A percentile compares a stretch with the other conserved stretches of the same genome.
Evolutionary conservation across 2,329 filamentous ascomycete species (phyloP).

Genomic region (Apiospora rasikravindrae): DNA sequence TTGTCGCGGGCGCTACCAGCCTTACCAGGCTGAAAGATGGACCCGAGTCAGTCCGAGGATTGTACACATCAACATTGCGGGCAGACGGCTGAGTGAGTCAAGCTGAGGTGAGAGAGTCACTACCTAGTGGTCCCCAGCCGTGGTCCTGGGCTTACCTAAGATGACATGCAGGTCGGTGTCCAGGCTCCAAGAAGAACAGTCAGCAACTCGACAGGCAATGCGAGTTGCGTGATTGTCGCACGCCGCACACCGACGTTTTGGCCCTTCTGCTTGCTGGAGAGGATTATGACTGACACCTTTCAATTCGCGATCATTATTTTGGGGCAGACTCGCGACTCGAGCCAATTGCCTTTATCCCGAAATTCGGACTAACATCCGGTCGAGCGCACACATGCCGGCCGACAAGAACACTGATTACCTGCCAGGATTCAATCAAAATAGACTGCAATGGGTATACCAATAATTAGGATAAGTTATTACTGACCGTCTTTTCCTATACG

Average conservation of each 20-base stretch:
- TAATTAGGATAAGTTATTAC: too few species aligned
- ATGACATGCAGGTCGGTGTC: neutral
- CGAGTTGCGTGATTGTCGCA: neutral
- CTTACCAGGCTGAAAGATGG: neutral
- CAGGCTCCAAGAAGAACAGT: neutral
- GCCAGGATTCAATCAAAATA: accelerated
- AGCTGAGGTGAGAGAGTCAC: neutral
- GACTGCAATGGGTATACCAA: neutral
- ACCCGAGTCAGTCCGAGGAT: neutral
- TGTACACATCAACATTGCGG: neutral
- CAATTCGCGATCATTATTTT: neutral
- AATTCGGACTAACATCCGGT: neutral
- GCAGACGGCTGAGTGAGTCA: neutral
- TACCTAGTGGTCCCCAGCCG: neutral
- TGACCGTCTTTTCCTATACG: neutral
- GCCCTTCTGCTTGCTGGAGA: neutral
- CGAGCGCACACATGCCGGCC: neutral
- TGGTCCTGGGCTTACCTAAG: neutral
- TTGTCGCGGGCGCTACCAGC: neutral
- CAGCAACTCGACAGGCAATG: neutral
- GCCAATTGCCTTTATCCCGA: neutral
- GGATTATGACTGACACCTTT: neutral
- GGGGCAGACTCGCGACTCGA: neutral
- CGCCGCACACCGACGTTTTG: neutral
- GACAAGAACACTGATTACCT: neutral